phyloP scores from a whole-genome alignment of 768 basidiomycete genomes.

The Mycena galopus region DNA sequence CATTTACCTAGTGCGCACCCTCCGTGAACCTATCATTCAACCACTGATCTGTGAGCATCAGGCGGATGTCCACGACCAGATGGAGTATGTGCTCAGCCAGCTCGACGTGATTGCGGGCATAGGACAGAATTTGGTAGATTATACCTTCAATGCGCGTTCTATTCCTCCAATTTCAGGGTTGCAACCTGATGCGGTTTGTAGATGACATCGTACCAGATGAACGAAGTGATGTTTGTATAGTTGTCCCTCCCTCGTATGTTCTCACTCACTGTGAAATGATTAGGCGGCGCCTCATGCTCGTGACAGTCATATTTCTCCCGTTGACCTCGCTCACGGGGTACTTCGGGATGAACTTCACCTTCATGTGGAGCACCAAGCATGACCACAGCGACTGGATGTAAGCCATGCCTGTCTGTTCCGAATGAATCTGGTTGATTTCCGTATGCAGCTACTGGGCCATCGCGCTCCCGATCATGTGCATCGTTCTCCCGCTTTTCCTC shows the following conservation, averaged over 20 bases:
- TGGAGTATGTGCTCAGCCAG: constrained; percentile 77
- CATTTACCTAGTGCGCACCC: constrained; percentile 67
- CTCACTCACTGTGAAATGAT: constrained; percentile 30
- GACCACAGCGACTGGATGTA: constrained; percentile 58
- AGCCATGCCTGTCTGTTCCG: constrained; percentile 31
- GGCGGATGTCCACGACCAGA: constrained; percentile 84
- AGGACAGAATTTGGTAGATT: constrained; percentile 78
- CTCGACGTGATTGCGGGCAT: constrained; percentile 82
- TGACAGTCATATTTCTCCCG: constrained; percentile 78
- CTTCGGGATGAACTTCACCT: constrained; percentile 71
- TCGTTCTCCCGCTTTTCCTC: constrained; percentile 66
- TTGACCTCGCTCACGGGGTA: constrained; percentile 68
- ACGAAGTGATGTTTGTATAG: constrained; percentile 51
- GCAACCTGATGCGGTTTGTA: neutral
- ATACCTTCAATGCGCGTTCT: constrained; percentile 78
- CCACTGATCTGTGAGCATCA: constrained; percentile 37
- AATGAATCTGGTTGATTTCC: neutral
- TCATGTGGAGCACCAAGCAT: constrained; percentile 61
- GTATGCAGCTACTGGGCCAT: constrained; percentile 72
- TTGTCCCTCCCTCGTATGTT: constrained; percentile 47
- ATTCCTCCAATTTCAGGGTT: neutral
- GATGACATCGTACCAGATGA: constrained; percentile 83
- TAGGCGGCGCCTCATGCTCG: constrained; percentile 70
- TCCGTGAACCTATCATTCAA: no score
- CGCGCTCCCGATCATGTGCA: constrained; percentile 67